These are phyloP conservation scores for Hydrangea macrophylla DNA, from an alignment of 148 eudicot species.

Conservation along the genomic window DNA sequence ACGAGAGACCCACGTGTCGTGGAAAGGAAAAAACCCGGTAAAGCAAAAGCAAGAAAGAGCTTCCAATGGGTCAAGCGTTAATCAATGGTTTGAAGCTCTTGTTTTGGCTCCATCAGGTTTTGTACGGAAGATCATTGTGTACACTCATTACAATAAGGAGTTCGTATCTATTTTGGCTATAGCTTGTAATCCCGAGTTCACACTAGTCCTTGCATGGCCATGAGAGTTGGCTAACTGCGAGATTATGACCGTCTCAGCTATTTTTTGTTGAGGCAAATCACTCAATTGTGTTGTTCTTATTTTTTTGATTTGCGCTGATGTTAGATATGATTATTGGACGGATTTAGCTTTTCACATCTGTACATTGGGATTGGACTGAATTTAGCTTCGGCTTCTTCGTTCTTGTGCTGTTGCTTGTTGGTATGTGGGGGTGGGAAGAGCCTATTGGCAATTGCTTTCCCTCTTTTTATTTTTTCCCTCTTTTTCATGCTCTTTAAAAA, in stretches of 20 bases:
- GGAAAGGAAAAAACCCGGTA: slow-evolving; percentile 97
- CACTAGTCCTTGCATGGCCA: not conserved
- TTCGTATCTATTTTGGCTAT: not conserved
- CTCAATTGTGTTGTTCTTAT: not conserved
- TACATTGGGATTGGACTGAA: too few relatives aligned
- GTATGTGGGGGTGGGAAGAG: too few relatives aligned
- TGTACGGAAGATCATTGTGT: not conserved
- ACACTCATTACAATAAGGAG: not conserved
- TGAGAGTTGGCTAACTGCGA: not conserved
- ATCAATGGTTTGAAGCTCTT: slow-evolving; percentile 8
- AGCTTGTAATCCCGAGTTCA: slow-evolving; percentile 5
- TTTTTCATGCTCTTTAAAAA: too few relatives aligned
- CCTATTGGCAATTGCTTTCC: too few relatives aligned
- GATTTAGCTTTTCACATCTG: too few relatives aligned
- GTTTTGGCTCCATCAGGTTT: not conserved
- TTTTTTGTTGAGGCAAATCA: not conserved
- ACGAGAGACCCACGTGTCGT: slow-evolving; percentile 86
- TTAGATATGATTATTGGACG: too few relatives aligned
- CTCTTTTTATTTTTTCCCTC: too few relatives aligned
- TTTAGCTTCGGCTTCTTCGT: too few relatives aligned
- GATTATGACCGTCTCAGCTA: not conserved
- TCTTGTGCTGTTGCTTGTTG: too few relatives aligned
- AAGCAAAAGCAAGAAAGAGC: slow-evolving; percentile 96
- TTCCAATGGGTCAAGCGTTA: slow-evolving; percentile 99
- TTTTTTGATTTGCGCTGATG: not conserved